Evolutionary conservation across 1,139 yeast genomes (phyloP), one percentile per base, ranked within the genome.

Genomic region (Hansenula lynferdii): DNA sequence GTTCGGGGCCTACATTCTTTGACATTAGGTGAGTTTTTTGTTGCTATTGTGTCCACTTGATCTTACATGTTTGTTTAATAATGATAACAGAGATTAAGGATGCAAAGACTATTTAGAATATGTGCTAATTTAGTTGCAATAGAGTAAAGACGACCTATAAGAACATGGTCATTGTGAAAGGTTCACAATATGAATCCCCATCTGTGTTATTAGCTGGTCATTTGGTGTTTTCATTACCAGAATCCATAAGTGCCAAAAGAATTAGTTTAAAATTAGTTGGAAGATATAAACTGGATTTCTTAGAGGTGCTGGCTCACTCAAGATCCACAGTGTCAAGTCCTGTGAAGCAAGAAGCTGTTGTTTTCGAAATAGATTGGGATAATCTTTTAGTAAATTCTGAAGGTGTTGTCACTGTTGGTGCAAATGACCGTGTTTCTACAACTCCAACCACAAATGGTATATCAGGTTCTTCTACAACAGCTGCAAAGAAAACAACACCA

Each of bases 151-250:
- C 82, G 0, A 70, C 72, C 1, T 71, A 75, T 53, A 75, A 75
- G 41, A 79, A 80, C 56, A 57, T 75, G 33, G 45, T 80, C 0
- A 44, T 81, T 2, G 64, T 81, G 19, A 65, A 67, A 39, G 89
- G 86, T 0, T 69, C 77, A 23, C 80, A 76, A 34, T 65, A 64
- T 41, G 87, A 80, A 46, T 67, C 80, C 23, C 77, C 77, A 8
- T 65, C 74, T 3, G 65, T 75, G 0, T 65, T 72, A 4, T 53
- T 82, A 24, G 69, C 69, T 21, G 90, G 90, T 0, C 67, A 67
- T 32, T 67, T 81, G 33, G 77, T 79, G 26, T 61, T 81, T 35
- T 68, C 79, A 5, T 56, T 79, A 7, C 74, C 75, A 8, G 75
- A 72, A 28, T 73, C 75, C 34, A 60, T 74, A 31, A 69, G 69